phyloP scores from a whole-genome alignment of 306 rosid genomes.

The Inga oerstediana region DNA sequence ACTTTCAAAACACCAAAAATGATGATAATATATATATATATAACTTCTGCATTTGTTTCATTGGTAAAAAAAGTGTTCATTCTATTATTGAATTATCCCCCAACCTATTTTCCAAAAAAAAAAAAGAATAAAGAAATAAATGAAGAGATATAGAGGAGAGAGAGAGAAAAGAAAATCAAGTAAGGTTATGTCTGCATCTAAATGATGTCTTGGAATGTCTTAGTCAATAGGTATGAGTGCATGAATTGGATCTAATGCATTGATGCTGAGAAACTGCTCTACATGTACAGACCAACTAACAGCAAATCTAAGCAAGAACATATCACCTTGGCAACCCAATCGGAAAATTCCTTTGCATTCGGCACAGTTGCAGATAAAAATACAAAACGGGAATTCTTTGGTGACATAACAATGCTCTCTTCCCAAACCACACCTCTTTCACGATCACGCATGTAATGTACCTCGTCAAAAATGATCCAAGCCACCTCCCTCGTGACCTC shows the following conservation, averaged over 20 bases:
- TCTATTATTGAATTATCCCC: not conserved
- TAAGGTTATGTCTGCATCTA: not conserved
- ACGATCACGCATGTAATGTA: slow-evolving; percentile 95
- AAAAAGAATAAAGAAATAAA: not conserved
- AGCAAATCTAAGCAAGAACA: not conserved
- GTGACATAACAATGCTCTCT: slow-evolving; percentile 97
- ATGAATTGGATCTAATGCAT: not conserved
- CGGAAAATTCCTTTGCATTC: slow-evolving; percentile 91
- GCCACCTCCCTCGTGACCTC: slow-evolving; percentile 91
- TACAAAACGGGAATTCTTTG: slow-evolving; percentile 85
- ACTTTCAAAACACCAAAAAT: not conserved
- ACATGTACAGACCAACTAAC: not conserved
- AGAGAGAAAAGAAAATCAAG: not conserved
- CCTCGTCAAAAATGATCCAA: slow-evolving; percentile 95
- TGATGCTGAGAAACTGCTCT: not conserved
- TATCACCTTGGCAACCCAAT: slow-evolving; percentile 93
- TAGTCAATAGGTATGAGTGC: not conserved
- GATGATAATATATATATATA: not conserved
- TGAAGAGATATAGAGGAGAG: not conserved
- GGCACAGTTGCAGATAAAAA: slow-evolving; percentile 97
- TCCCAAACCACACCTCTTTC: slow-evolving; percentile 99
- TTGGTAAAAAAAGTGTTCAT: not conserved
- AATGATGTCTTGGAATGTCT: not conserved
- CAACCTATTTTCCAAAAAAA: not conserved
- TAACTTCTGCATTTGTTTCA: not conserved